phyloP scores from a whole-genome alignment of 2,329 filamentous ascomycete genomes.

The Dissoconium aciculare region DNA sequence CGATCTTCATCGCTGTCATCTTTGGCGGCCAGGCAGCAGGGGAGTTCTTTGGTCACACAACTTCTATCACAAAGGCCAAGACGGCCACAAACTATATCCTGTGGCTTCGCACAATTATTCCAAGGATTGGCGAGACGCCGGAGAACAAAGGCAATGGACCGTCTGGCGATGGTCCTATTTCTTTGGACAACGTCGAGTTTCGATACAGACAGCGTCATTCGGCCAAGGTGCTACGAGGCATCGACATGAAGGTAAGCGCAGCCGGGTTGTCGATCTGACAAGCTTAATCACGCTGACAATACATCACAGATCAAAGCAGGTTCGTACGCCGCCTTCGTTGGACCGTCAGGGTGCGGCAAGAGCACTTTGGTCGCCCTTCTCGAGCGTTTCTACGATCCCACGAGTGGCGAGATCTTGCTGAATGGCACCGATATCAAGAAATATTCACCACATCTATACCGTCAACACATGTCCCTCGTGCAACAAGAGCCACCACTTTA shows the following conservation, averaged over 20 bases:
- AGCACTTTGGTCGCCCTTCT: slow-evolving; percentile 33
- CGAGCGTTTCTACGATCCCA: slow-evolving; percentile 34
- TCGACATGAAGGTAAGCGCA: slow-evolving; percentile 11
- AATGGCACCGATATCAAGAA: slow-evolving; percentile 45
- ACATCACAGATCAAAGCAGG: slow-evolving; percentile 19
- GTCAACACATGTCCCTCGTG: slow-evolving; percentile 52
- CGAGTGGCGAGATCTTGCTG: slow-evolving; percentile 26
- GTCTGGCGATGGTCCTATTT: slow-evolving; percentile 13
- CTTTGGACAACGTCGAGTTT: slow-evolving; percentile 18
- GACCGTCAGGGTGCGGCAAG: slow-evolving; percentile 35
- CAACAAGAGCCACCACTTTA: slow-evolving; percentile 58
- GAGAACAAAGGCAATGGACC: slow-evolving; percentile 21
- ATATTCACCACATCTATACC: slow-evolving; percentile 47
- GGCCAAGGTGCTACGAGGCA: slow-evolving; percentile 17
- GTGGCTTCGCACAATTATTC: slow-evolving; percentile 27
- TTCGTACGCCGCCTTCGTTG: slow-evolving; percentile 33
- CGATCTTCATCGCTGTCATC: slow-evolving; percentile 47
- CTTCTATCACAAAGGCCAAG: slow-evolving; percentile 24
- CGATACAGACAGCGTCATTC: slow-evolving; percentile 16
- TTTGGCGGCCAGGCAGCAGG: slow-evolving; percentile 54
- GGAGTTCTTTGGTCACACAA: slow-evolving; percentile 48
- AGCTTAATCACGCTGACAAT: not conserved
- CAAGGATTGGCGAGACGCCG: slow-evolving; percentile 26
- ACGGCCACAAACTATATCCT: slow-evolving; percentile 31
- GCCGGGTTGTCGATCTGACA: too few species aligned